Evolutionary conservation across 164 flowering plant genomes (phyloP).

Genomic region (Pachysandra terminalis): DNA sequence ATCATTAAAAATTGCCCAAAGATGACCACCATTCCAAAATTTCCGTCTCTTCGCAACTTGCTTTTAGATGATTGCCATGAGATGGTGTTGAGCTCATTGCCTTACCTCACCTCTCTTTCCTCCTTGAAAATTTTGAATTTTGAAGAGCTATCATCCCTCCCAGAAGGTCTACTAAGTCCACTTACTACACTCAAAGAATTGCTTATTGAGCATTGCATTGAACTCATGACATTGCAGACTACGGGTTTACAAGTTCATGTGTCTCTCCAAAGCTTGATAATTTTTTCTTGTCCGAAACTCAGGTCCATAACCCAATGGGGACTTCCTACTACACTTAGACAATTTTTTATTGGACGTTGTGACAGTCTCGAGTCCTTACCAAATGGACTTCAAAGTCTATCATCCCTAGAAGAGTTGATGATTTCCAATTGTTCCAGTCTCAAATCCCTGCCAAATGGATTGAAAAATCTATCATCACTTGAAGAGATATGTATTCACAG

Average conservation of each 20-base stretch:
- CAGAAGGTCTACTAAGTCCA: constrained; percentile 2
- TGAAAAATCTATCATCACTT: background rate
- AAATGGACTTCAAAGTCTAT: background rate
- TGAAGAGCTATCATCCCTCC: background rate
- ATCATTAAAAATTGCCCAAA: constrained; percentile 2
- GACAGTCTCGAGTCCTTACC: constrained; percentile 2
- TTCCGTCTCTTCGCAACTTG: constrained; percentile 10
- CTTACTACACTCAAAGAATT: background rate
- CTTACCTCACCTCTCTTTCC: constrained; percentile 8
- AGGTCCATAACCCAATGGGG: constrained; percentile 3
- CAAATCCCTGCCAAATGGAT: background rate
- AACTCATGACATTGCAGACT: background rate
- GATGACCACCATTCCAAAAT: background rate
- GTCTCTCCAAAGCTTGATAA: constrained; percentile 4
- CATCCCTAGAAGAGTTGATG: constrained; percentile 7
- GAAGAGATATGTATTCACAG: background rate
- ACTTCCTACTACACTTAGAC: background rate
- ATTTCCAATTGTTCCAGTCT: constrained; percentile 10
- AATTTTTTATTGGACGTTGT: background rate
- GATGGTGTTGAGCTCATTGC: constrained; percentile 4
- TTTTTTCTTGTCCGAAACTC: constrained; percentile 7
- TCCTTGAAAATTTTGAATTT: constrained; percentile 4
- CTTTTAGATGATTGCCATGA: background rate
- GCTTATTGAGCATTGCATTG: background rate
- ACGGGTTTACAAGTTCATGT: background rate